Conservation (phyloP, 345 rosid species). For the Brassica juncea region DNA sequence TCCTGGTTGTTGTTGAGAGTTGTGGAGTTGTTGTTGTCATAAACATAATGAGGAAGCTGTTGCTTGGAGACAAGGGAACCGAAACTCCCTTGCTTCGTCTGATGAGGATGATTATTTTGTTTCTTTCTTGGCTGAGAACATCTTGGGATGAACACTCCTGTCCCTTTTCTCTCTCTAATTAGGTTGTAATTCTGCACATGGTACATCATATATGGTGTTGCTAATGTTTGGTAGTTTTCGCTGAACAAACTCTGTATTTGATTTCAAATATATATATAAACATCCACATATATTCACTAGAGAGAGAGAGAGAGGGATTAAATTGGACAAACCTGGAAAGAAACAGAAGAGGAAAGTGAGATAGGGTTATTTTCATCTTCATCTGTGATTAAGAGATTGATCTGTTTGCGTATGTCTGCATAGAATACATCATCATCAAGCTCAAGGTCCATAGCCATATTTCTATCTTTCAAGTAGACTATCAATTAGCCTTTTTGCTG, state of each 20-base stretch:
- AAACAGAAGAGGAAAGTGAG: constrained; percentile 57
- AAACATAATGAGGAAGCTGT: constrained; percentile 33
- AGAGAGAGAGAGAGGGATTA: constrained; percentile 2
- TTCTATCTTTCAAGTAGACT: not conserved
- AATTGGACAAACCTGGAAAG: constrained; percentile 63
- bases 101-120: constrained; percentile 38
- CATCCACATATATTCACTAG: constrained; percentile 2
- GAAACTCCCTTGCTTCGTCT: constrained; percentile 57
- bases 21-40: constrained; percentile 19
- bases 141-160: constrained; percentile 86
- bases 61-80: constrained; percentile 49
- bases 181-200: constrained; percentile 49
- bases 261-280: not conserved
- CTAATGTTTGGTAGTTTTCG: constrained; percentile 45
- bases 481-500: not conserved
- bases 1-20: constrained; percentile 27
- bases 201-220: constrained; percentile 47
- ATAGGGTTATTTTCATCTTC: constrained; percentile 64
- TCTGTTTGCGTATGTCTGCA: constrained; percentile 85
- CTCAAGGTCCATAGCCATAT: constrained; percentile 60
- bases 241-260: constrained; percentile 50
- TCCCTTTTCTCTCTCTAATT: constrained; percentile 76
- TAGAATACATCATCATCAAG: constrained; percentile 84
- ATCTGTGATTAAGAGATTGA: constrained; percentile 90
- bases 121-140: constrained; percentile 66